Percentiles rank a stretch among this genome's conserved stretches.
Evolutionary conservation across 768 basidiomycete genomes (phyloP).

Genomic region (Rhodotorula sphaerocarpa): DNA sequence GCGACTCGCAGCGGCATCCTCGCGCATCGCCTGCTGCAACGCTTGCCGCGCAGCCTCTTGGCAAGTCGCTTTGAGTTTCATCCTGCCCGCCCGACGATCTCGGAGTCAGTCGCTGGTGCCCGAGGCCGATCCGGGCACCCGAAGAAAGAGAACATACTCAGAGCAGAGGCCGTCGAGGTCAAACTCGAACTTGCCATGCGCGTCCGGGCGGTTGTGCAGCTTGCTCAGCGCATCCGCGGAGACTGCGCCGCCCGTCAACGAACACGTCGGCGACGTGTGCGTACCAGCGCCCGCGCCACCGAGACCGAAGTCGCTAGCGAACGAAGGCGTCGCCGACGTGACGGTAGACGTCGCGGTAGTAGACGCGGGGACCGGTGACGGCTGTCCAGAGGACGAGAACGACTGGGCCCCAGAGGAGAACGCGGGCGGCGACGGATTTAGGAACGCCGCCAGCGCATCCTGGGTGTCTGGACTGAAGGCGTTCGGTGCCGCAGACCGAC

Average conservation of each 20-base stretch:
- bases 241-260: no score
- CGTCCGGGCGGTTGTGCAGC: no score
- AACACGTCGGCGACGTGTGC: not conserved
- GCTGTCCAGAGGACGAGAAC: no score
- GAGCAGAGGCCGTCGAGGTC: conserved; percentile 24
- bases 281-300: not conserved
- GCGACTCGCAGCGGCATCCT: conserved; percentile 12
- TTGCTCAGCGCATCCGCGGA: no score
- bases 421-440: not conserved
- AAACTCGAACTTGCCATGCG: conserved; percentile 18
- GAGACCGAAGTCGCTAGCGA: not conserved
- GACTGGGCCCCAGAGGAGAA: not conserved
- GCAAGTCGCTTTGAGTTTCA: conserved; percentile 33
- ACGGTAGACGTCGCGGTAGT: not conserved
- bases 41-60: conserved; percentile 31
- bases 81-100: not conserved
- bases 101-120: not conserved
- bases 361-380: not conserved
- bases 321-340: not conserved
- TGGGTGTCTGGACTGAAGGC: not conserved
- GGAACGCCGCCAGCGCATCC: conserved; percentile 4
- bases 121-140: not conserved
- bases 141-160: conserved; percentile 4
- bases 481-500: not conserved
- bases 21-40: conserved; percentile 23